Evolutionary conservation across 1,139 yeast genomes (phyloP).

Genomic region (Pneumocystis wakefieldiae): DNA sequence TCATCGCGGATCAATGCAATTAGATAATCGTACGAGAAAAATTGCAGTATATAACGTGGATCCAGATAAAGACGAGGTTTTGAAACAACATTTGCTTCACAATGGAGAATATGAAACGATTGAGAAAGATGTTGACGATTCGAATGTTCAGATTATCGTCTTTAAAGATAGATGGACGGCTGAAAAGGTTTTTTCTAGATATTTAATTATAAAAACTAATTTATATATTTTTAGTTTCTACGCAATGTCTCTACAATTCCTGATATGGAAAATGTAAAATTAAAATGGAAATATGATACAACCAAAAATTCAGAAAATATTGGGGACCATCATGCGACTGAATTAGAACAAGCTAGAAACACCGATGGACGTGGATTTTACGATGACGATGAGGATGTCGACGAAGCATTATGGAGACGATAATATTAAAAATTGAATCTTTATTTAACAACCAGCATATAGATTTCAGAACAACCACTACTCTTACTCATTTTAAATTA

Average conservation of each 20-base stretch:
- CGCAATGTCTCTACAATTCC: not conserved
- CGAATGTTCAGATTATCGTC: constrained; percentile 21
- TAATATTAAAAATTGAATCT: not conserved
- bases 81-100: constrained; percentile 14
- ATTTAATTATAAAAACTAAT: not conserved
- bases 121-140: constrained; percentile 10
- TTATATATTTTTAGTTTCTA: not conserved
- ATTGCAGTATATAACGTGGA: constrained; percentile 24
- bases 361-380: not conserved
- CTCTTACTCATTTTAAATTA: no score
- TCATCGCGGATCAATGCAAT: constrained; percentile 15
- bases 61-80: constrained; percentile 22
- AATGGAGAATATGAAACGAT: constrained; percentile 16
- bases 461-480: not conserved
- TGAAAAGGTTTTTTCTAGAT: constrained; percentile 22
- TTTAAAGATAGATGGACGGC: constrained; percentile 31
- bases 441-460: not conserved
- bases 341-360: not conserved
- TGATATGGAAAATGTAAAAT: not conserved
- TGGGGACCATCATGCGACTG: not conserved
- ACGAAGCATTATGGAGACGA: not conserved
- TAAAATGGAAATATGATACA: not conserved
- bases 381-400: not conserved
- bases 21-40: constrained; percentile 29
- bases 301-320: not conserved